Conservation (phyloP, 768 basidiomycete genomes). For the Termitomyces sp. region DNA sequence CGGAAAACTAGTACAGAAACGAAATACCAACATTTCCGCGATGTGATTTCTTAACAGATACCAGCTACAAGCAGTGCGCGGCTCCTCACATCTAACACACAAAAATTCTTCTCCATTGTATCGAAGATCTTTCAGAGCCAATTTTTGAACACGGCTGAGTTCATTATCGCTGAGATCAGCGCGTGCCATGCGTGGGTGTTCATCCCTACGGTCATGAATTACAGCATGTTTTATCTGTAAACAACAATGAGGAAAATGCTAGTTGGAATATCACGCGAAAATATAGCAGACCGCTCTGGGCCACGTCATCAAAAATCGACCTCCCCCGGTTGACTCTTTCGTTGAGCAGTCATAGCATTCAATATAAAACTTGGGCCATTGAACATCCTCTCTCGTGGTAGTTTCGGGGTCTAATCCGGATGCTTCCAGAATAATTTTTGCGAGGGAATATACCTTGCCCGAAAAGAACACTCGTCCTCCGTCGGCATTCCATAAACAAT, state of each 20-base stretch:
- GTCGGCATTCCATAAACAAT: neutral
- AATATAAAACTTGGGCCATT: neutral
- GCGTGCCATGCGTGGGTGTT: neutral
- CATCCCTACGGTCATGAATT: neutral
- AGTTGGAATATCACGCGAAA: neutral
- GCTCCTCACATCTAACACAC: neutral
- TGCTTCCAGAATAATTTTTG: slow-evolving; percentile 1
- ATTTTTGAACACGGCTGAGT: neutral
- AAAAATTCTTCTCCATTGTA: neutral
- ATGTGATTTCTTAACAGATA: neutral
- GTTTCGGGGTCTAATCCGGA: slow-evolving; percentile 3
- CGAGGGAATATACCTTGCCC: neutral
- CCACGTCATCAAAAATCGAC: slow-evolving; percentile 7
- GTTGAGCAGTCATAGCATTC: slow-evolving; percentile 1
- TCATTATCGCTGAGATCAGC: neutral
- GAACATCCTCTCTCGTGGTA: neutral
- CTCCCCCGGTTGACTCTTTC: neutral
- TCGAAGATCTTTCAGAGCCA: neutral
- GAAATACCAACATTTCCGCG: neutral
- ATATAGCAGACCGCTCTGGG: neutral
- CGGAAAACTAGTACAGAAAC: neutral
- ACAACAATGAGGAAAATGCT: neutral
- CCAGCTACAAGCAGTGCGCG: neutral
- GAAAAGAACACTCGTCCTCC: neutral
- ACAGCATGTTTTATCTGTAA: neutral